Conservation (phyloP, 176 grass and related monocot genomes). For the Oropetium thomaeum region DNA sequence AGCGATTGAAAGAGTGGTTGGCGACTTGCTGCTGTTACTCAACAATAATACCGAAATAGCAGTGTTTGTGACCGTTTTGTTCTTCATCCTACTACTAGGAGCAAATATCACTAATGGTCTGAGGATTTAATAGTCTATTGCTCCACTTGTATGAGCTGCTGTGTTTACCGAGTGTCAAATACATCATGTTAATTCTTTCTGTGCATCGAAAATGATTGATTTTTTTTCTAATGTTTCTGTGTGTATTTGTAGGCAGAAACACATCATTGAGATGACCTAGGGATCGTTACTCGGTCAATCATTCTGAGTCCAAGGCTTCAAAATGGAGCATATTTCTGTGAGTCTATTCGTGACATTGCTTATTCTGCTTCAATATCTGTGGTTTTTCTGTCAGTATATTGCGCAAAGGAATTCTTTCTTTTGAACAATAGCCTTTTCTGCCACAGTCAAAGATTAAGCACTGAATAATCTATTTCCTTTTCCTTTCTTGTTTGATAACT, state of each 20-base stretch:
- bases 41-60: background rate
- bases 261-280: conserved; percentile 21
- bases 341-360: conserved; percentile 22
- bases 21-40: background rate
- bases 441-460: conserved; percentile 7
- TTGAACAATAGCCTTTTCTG: background rate
- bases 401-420: background rate
- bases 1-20: background rate
- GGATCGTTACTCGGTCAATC: background rate
- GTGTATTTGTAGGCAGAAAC: conserved; percentile 21
- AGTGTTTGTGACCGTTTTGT: background rate
- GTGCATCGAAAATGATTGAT: background rate
- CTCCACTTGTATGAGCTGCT: background rate
- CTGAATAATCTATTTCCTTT: background rate
- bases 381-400: background rate
- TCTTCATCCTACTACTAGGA: background rate
- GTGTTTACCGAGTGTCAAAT: background rate
- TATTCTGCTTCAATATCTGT: background rate
- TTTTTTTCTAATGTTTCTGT: conserved; percentile 5
- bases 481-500: background rate
- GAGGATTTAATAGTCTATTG: background rate
- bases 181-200: background rate
- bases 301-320: background rate
- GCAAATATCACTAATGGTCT: background rate
- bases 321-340: conserved; percentile 49